Conservation (phyloP, 2,329 filamentous ascomycete genomes). For the Ploettnerulaceae sp. region DNA sequence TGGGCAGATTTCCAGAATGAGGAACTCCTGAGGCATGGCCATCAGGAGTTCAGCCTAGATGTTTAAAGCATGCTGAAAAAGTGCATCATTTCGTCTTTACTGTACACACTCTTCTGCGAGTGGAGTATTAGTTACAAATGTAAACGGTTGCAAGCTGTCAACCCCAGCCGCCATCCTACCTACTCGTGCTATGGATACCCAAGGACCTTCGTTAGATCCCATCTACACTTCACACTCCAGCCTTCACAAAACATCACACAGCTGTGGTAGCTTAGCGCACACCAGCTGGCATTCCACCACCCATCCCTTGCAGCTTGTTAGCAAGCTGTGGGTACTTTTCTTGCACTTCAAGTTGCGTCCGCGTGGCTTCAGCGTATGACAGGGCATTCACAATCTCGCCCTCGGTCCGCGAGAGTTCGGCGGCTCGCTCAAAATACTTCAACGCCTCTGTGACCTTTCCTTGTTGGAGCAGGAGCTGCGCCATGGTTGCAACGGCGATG, state of each 20-base stretch:
- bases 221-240: slow-evolving; percentile 1
- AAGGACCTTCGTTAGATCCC: slow-evolving; percentile 9
- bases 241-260: background rate
- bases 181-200: slow-evolving; percentile 11
- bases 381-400: slow-evolving; percentile 94
- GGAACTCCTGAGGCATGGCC: slow-evolving; percentile 1
- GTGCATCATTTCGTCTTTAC: slow-evolving; percentile 25
- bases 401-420: slow-evolving; percentile 89
- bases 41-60: background rate
- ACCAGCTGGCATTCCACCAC: slow-evolving; percentile 32
- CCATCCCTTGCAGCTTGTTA: slow-evolving; percentile 62
- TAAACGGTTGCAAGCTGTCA: slow-evolving; percentile 8
- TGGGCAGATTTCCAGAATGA: background rate
- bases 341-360: slow-evolving; percentile 90
- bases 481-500: slow-evolving; percentile 98
- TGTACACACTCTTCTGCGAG: slow-evolving; percentile 30
- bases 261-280: slow-evolving; percentile 26
- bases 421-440: slow-evolving; percentile 94
- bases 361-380: slow-evolving; percentile 92
- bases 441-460: slow-evolving; percentile 94
- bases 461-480: slow-evolving; percentile 93
- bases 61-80: slow-evolving; percentile 14
- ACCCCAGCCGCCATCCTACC: slow-evolving; percentile 8
- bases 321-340: slow-evolving; percentile 81
- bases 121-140: slow-evolving; percentile 33